A percentile compares a stretch with the other conserved stretches of the same genome.
Conservation (phyloP, 139 green algal species). For the Spirogloea muscicola region DNA sequence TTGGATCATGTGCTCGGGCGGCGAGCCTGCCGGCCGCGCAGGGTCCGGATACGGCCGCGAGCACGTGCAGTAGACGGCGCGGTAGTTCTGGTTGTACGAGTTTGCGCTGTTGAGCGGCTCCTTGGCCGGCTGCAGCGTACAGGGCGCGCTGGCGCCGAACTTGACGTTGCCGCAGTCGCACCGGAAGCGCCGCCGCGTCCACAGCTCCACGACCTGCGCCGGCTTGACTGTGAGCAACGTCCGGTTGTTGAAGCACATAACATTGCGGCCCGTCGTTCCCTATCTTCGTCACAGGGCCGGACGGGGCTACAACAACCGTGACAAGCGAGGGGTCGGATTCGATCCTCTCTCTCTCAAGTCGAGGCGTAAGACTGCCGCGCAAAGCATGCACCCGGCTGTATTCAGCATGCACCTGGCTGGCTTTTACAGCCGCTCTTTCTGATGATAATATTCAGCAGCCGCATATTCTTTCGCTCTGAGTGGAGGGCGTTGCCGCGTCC, state of each 20-base stretch:
- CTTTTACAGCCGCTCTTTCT: not conserved
- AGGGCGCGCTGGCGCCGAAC: conserved; percentile 11
- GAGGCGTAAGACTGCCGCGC: not conserved
- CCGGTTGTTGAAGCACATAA: conserved; percentile 7
- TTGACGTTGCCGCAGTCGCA: conserved; percentile 50
- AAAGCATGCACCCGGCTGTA: not conserved
- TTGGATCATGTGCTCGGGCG: conserved; percentile 39
- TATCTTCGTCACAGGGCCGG: not conserved
- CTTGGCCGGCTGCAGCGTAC: conserved; percentile 28
- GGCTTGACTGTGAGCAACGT: not conserved
- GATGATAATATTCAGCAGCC: not conserved
- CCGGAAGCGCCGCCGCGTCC: conserved; percentile 35
- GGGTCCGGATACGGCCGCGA: conserved; percentile 40
- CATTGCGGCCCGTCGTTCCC: not conserved
- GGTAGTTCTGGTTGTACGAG: conserved; percentile 47
- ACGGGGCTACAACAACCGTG: not conserved
- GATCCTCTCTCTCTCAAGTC: not conserved
- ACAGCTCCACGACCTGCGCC: conserved; percentile 44
- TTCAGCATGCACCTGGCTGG: too few species aligned
- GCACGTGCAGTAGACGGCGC: conserved; percentile 40
- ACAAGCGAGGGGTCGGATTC: not conserved
- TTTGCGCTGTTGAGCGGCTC: conserved; percentile 33
- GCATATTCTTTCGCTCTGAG: not conserved
- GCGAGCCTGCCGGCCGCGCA: not conserved
- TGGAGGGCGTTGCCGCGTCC: not conserved